These are phyloP conservation scores for Vitis amurensis DNA, from an alignment of 164 flowering plant species.

Conservation along the genomic window DNA sequence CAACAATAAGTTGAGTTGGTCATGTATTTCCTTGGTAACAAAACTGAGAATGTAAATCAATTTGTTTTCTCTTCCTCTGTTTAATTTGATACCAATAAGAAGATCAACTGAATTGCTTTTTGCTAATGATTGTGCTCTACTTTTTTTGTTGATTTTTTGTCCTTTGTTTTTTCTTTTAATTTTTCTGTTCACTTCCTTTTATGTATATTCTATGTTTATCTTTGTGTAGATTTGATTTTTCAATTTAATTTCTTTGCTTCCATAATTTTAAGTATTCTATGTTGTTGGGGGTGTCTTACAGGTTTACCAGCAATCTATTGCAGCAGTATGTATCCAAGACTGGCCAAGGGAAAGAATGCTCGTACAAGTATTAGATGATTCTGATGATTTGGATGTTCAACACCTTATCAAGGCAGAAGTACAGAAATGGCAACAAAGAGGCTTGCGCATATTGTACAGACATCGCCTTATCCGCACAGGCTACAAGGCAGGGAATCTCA, in stretches of 20 bases:
- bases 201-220: not conserved
- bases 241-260: not conserved
- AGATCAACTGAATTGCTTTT: too few species aligned
- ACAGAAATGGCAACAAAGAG: constrained; percentile 89
- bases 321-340: constrained; percentile 80
- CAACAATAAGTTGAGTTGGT: too few species aligned
- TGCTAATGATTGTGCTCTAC: too few species aligned
- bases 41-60: too few species aligned
- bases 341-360: constrained; percentile 97
- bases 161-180: too few species aligned
- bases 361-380: constrained; percentile 89
- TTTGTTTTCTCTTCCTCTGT: too few species aligned
- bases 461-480: constrained; percentile 93
- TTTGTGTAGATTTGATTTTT: not conserved
- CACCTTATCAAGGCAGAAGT: constrained; percentile 85
- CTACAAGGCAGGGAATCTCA: constrained; percentile 95
- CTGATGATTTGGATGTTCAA: constrained; percentile 80
- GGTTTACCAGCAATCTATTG: constrained; percentile 96
- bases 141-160: too few species aligned
- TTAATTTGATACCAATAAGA: too few species aligned
- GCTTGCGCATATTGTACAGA: constrained; percentile 77
- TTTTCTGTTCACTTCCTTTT: not conserved
- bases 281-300: constrained; percentile 25
- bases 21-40: too few species aligned
- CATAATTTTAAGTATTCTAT: too few species aligned